These are phyloP conservation scores for Orbilia javanica DNA, from an alignment of 2,329 filamentous ascomycete species.

Conservation along the genomic window DNA sequence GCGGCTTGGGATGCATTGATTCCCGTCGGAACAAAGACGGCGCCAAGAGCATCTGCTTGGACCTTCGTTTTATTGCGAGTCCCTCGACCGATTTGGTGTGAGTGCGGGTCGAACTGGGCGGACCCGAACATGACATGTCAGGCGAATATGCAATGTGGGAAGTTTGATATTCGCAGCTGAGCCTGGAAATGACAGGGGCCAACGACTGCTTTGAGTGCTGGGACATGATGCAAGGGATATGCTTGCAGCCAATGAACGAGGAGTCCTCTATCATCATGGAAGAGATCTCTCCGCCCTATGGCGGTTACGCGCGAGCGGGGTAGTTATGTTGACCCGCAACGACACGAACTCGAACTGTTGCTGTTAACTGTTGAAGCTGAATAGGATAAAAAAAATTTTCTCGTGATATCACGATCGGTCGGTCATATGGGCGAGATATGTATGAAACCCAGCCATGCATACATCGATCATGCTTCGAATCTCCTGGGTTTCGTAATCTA, in stretches of 20 bases:
- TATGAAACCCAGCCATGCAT: not conserved
- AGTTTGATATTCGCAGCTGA: not conserved
- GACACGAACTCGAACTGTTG: not conserved
- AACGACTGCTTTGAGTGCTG: not conserved
- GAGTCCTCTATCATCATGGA: constrained; percentile 15
- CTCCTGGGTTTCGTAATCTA: not conserved
- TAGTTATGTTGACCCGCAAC: not conserved
- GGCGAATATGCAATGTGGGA: not conserved
- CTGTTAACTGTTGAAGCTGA: not conserved
- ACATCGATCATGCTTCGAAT: not conserved
- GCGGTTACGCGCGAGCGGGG: constrained; percentile 23
- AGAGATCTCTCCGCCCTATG: constrained; percentile 11
- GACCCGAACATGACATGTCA: not conserved
- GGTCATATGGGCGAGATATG: not conserved
- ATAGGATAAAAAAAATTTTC: not conserved
- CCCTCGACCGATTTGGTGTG: no score
- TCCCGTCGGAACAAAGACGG: not conserved
- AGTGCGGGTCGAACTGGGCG: no score
- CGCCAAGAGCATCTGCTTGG: not conserved
- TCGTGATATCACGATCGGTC: no score
- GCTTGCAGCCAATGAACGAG: constrained; percentile 29
- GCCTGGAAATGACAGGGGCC: not conserved
- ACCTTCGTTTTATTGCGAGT: not conserved
- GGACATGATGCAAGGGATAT: not conserved
- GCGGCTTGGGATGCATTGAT: no score